Evolutionary conservation across 2,329 filamentous ascomycete species (phyloP).

Genomic region (Ophiostoma montium): DNA sequence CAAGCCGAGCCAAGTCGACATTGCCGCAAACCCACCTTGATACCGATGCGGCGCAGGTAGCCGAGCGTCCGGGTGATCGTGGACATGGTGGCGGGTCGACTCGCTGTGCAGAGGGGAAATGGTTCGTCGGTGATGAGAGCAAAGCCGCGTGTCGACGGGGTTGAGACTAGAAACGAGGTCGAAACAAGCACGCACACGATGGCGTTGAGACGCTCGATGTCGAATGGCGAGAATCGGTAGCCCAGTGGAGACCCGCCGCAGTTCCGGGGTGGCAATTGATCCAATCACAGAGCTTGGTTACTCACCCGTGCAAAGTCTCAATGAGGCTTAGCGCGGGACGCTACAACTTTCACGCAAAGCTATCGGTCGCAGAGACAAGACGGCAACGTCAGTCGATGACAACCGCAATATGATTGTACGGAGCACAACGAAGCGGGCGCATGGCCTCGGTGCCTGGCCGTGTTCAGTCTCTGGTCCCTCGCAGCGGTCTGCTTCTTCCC

Average conservation of each 20-base stretch:
- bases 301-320: neutral
- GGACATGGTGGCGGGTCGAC: constrained; percentile 55
- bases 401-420: neutral
- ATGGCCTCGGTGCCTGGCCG: neutral
- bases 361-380: too few relatives aligned
- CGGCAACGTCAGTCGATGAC: too few relatives aligned
- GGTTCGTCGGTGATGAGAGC: neutral
- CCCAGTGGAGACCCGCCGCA: constrained; percentile 1
- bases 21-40: constrained; percentile 52
- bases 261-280: neutral
- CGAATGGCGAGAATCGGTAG: neutral
- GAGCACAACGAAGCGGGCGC: neutral
- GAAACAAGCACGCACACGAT: neutral
- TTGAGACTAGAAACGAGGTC: neutral
- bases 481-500: neutral
- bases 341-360: too few relatives aligned
- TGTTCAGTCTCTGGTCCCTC: neutral
- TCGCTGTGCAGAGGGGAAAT: neutral
- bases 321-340: neutral
- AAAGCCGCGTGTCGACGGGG: neutral
- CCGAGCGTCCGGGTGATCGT: constrained; percentile 72
- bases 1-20: neutral
- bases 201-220: neutral
- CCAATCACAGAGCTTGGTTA: constrained; percentile 12
- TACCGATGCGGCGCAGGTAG: constrained; percentile 74